phyloP scores from a whole-genome alignment of 2,329 filamentous ascomycete genomes.

The Ceratocystis colombiana region DNA sequence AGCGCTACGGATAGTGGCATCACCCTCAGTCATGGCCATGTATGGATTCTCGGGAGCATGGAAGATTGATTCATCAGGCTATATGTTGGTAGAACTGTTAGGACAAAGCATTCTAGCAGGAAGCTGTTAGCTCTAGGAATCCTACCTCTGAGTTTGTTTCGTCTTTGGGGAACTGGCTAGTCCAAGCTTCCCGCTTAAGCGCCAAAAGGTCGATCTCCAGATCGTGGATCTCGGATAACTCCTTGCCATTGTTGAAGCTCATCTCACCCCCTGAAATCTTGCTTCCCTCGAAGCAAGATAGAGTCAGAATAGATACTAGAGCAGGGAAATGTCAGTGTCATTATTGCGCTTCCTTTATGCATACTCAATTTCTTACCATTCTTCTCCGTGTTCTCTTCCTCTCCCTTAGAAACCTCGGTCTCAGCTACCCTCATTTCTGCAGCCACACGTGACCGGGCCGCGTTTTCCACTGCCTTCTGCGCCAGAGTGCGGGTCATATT shows the following conservation, averaged over 20 bases:
- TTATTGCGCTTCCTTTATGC: background rate
- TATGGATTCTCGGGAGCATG: constrained; percentile 5
- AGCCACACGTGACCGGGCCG: background rate
- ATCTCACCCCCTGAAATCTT: background rate
- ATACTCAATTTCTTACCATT: background rate
- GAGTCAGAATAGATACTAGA: background rate
- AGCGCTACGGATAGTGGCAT: constrained; percentile 10
- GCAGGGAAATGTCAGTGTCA: background rate
- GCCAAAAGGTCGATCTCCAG: background rate
- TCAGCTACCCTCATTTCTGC: background rate
- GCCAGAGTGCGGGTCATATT: background rate
- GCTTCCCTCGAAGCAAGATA: constrained; percentile 3
- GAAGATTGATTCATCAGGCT: background rate
- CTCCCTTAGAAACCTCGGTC: background rate
- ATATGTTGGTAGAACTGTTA: background rate
- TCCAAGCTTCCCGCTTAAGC: background rate
- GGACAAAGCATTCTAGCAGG: background rate
- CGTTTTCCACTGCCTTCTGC: background rate
- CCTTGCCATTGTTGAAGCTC: background rate
- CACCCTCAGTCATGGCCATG: constrained; percentile 7
- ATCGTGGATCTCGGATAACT: background rate
- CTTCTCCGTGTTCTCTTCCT: too few species aligned
- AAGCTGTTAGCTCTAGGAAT: background rate
- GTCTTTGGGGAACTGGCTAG: background rate
- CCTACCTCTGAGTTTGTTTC: background rate